A percentile compares a stretch with the other conserved stretches of the same genome.
Evolutionary conservation across 2,329 filamentous ascomycete genomes (phyloP).

Genomic region (Hysterium pulicare): DNA sequence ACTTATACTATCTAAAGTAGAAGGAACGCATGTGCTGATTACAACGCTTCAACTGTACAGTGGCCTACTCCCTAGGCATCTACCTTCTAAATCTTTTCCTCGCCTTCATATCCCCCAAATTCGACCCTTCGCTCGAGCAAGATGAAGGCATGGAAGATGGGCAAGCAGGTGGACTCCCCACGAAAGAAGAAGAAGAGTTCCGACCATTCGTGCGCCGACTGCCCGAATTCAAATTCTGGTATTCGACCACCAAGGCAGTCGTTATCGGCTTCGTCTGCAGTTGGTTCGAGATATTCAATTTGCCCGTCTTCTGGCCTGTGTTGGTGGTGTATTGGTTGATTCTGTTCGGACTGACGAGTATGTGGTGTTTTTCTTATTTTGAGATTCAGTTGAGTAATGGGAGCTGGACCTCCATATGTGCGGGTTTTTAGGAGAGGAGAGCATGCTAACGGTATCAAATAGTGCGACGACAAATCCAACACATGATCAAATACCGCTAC

Average conservation of each 20-base stretch:
- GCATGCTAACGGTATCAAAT: conserved; percentile 2
- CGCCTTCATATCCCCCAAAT: conserved; percentile 96
- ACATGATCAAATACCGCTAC: conserved; percentile 99
- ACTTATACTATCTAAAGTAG: too few species aligned
- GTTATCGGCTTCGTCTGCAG: conserved; percentile 79
- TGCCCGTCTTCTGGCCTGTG: conserved; percentile 98
- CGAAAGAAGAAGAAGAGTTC: conserved; percentile 96
- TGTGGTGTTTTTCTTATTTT: conserved; percentile 39
- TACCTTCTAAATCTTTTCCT: conserved; percentile 99
- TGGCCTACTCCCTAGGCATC: conserved; percentile 96
- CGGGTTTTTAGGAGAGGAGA: neutral
- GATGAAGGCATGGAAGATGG: conserved; percentile 98
- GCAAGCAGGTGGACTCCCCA: conserved; percentile 71
- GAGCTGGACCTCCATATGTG: neutral
- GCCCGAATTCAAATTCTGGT: conserved; percentile 99
- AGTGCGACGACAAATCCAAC: conserved; percentile 99
- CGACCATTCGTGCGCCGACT: conserved; percentile 92
- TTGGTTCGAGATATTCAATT: conserved; percentile 92
- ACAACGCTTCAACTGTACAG: conserved; percentile 55
- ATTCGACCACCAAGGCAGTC: conserved; percentile 86
- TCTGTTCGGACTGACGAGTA: conserved; percentile 91
- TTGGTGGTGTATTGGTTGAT: conserved; percentile 99
- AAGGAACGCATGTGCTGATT: neutral
- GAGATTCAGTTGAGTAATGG: neutral
- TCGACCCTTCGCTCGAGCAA: conserved; percentile 92